Evolutionary conservation across 2,329 filamentous ascomycete genomes (phyloP), one percentile per base, ranked within the genome.

Genomic region (Pezicula neosporulosa): DNA sequence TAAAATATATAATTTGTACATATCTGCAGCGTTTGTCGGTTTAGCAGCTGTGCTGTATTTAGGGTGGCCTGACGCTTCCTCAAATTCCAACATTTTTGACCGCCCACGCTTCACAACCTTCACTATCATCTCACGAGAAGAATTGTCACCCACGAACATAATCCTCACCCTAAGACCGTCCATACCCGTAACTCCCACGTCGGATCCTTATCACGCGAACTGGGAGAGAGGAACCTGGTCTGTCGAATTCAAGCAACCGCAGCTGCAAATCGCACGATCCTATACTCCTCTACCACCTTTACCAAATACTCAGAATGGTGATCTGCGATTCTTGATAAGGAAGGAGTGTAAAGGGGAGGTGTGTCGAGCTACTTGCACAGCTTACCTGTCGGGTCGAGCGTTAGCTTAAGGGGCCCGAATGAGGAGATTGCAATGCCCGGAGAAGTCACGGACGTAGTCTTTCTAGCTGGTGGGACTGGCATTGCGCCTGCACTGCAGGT

Each of bases 161-260:
- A 77, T 93, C 58, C 79, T 93, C 58, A 86, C 83, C 8, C 68
- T 92, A 24, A 70, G 70, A 24, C 75, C 82, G 8, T 30, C 10
- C 5, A 53, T 41, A 9, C 42, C 53, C 1, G 43, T 55, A 6
- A 39, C 48, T 49, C 44, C 45, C 47, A 42, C 54, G 37, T 55
- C 41, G 6, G 57, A 56, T 70, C 57, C 55, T 57, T 75, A 78
- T 51, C 62, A 67, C 4, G 60, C 70, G 10, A 76, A 75, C 21
- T 86, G 83, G 81, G 69, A 70, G 41, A 76, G 81, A 50, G 87
- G 88, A 4, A 77, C 95, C 39, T 96, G 90, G 87, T 91, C 87
- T 56, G 86, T 97, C 33, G 88, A 97, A 73, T 84, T 96, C 65
- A 96, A 96, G 72, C 94, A 97, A 72, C 94, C 94, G 2, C 86